Conservation (phyloP, 352 stramenopile genomes). For the Pythium myriotylum region DNA sequence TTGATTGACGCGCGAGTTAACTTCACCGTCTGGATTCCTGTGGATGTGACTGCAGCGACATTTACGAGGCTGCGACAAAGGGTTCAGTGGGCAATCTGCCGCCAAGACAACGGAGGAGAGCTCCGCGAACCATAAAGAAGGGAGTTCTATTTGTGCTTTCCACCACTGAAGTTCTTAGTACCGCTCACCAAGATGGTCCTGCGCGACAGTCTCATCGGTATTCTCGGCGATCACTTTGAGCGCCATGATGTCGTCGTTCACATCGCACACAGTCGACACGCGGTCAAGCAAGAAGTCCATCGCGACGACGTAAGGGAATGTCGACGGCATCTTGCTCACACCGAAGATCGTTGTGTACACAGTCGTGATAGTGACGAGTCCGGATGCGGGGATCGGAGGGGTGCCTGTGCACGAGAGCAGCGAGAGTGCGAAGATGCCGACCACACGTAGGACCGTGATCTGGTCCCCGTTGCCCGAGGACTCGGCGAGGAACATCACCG, state of each 20-base stretch:
- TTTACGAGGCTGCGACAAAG: no score
- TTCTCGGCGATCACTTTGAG: conserved; percentile 73
- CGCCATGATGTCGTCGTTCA: conserved; percentile 79
- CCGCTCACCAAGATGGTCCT: conserved; percentile 50
- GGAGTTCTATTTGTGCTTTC: no score
- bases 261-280: conserved; percentile 63
- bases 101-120: no score
- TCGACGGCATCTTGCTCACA: conserved; percentile 37
- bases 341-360: conserved; percentile 71
- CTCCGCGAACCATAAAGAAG: no score
- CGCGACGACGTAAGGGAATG: conserved; percentile 59
- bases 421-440: conserved; percentile 56
- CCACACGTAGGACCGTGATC: conserved; percentile 44
- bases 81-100: no score
- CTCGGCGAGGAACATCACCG: conserved; percentile 62
- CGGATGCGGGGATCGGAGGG: conserved; percentile 52
- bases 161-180: conserved; percentile 2
- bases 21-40: no score
- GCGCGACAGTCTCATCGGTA: conserved; percentile 64
- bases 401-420: conserved; percentile 52
- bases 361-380: conserved; percentile 56
- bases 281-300: conserved; percentile 72
- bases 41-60: no score
- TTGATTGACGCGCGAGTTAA: no score
- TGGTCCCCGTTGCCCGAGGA: conserved; percentile 54